A percentile compares a stretch with the other conserved stretches of the same genome.
Conservation (phyloP, 2,329 filamentous ascomycete species). For the Cladobotryum protrusum region DNA sequence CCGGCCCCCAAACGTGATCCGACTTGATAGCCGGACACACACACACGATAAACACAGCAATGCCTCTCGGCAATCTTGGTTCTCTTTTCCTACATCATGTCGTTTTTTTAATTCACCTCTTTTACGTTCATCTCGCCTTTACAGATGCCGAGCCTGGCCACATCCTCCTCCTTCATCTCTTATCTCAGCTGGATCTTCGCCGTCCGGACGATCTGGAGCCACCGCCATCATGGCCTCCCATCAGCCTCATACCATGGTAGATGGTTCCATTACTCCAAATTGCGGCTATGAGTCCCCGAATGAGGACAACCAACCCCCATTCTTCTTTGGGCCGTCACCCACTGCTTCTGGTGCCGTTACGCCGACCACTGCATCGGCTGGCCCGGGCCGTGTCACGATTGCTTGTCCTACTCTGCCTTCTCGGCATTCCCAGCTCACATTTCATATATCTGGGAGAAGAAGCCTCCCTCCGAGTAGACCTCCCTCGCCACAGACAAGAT, state of each 20-base stretch:
- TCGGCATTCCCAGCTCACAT: not conserved
- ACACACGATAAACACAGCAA: constrained; percentile 20
- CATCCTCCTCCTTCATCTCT: constrained; percentile 41
- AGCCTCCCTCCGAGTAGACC: too few relatives aligned
- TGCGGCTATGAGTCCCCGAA: constrained; percentile 33
- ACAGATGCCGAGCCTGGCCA: constrained; percentile 42
- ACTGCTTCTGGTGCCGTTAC: constrained; percentile 7
- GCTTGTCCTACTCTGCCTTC: not conserved
- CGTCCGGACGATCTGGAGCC: constrained; percentile 42
- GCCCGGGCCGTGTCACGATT: not conserved
- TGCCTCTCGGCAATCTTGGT: constrained; percentile 48
- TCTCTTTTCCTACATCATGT: constrained; percentile 46
- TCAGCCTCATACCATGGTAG: constrained; percentile 12
- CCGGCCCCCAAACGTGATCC: too few relatives aligned
- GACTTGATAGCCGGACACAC: not conserved
- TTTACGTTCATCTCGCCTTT: constrained; percentile 47
- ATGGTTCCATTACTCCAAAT: not conserved
- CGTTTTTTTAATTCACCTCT: constrained; percentile 48
- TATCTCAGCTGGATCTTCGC: constrained; percentile 41
- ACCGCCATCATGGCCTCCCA: constrained; percentile 30
- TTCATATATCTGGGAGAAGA: not conserved
- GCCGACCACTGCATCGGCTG: constrained; percentile 1
- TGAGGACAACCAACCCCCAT: constrained; percentile 26
- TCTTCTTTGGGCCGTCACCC: constrained; percentile 19
- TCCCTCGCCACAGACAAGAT: not conserved